A percentile compares a stretch with the other conserved stretches of the same genome.
These are phyloP conservation scores for Hibiscus trionum DNA, from an alignment of 345 rosid species.

Conservation along the genomic window DNA sequence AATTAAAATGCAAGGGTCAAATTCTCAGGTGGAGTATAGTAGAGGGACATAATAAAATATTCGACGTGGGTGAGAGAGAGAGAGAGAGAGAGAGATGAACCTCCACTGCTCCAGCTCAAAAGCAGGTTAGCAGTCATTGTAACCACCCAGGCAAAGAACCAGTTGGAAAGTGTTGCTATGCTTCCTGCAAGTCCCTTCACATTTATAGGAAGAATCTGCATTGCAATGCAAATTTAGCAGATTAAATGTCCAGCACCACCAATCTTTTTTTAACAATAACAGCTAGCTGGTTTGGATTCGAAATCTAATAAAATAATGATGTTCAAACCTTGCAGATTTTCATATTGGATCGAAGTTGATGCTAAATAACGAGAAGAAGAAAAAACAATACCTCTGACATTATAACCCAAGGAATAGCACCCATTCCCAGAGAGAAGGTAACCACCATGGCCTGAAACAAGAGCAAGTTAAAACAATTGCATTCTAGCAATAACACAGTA, in stretches of 20 bases:
- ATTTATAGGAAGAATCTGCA: conserved; percentile 88
- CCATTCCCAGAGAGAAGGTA: conserved; percentile 81
- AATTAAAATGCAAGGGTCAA: not conserved
- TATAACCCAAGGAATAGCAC: conserved; percentile 96
- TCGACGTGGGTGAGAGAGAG: not conserved
- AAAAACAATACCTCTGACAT: conserved; percentile 82
- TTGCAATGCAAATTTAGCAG: not conserved
- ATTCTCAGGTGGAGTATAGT: no score
- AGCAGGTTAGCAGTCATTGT: conserved; percentile 94
- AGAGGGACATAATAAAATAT: not conserved
- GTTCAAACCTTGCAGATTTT: not conserved
- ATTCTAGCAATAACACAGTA: conserved; percentile 7
- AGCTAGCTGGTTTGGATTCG: no score
- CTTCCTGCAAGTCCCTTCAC: conserved; percentile 95
- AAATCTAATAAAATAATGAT: no score
- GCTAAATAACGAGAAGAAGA: not conserved
- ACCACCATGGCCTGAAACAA: conserved; percentile 63
- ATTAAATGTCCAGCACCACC: no score
- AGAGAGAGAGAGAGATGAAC: conserved; percentile 32
- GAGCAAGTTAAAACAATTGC: conserved; percentile 6
- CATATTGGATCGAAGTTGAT: not conserved
- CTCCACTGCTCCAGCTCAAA: conserved; percentile 77
- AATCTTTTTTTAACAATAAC: no score
- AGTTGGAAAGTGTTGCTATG: conserved; percentile 64
- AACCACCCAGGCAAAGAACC: conserved; percentile 58